Base-by-base conservation (phyloP, 306 rosid species). In the Abrus precatorius region DNA sequence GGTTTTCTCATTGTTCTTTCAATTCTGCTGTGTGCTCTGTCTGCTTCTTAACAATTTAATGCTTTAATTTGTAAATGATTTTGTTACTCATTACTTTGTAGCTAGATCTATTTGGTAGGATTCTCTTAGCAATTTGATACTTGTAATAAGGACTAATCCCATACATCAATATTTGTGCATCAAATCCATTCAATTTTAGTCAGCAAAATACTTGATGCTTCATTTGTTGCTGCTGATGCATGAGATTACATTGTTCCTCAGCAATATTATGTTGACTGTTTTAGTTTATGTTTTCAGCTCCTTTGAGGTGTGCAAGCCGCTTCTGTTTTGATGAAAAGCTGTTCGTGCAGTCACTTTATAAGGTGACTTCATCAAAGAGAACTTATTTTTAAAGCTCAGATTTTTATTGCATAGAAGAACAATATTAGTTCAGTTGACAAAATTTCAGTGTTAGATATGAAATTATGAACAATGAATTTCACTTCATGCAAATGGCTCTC, bases 261-360 rank as follows among this genome's bases (percentile, higher is more conserved):
- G 59, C 30, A 68, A 50, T 48, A 44, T 50, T 86, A 71, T 83
- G 68, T 81, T 77, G 9, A 67, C 1, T 27, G 20, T 30, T 66
- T 75, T 57, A 44, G 20, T 76, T 75, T 77, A 38, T 55, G 59
- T 80, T 72, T 86, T 80, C 91, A 94, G 97, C 76, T 82, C 67
- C 89, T 50, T 60, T 79, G 65, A 86, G 89, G 84, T 89, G 85
- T 50, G 28, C 87, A 12, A 86, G 82, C 53, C 80, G 85, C 86
- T 88, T 94, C 94, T 87, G 93, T 78, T 89, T 92, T 72, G 97
- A 94, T 83, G 98, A 91, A 86, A 94, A 83, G 75, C 91, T 89
- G 62, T 91, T 94, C n/a, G 79, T 92, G 47, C 97, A 85, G 82
- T 92, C 96, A 34, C 97, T 94, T 76, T 86, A 92, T 87, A 91